Evolutionary conservation across 164 flowering plant genomes (phyloP).

Genomic region (Liquidambar formosana): DNA sequence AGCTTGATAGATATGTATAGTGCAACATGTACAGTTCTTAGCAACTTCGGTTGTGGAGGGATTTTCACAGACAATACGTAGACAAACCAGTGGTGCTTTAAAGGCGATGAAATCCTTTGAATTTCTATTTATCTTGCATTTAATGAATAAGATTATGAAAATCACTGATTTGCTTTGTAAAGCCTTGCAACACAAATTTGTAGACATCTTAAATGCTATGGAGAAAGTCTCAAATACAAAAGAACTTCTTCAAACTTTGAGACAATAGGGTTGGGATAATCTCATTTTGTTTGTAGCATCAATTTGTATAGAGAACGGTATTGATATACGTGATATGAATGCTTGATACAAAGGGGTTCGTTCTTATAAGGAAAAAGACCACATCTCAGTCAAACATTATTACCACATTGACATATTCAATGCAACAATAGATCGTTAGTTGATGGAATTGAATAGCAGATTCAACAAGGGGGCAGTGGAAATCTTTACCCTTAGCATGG

Average conservation of each 20-base stretch:
- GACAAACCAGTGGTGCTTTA: too few species aligned
- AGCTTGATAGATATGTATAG: too few species aligned
- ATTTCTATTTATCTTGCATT: too few species aligned
- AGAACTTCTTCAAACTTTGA: not conserved
- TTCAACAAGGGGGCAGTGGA: constrained; percentile 12
- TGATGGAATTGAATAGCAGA: constrained; percentile 5
- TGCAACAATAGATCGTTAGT: constrained; percentile 1
- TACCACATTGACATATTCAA: not conserved
- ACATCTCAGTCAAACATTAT: constrained; percentile 1
- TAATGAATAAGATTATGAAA: too few species aligned
- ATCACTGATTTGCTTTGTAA: too few species aligned
- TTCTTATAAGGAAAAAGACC: not conserved
- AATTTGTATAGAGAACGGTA: not conserved
- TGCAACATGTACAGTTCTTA: too few species aligned
- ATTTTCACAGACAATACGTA: too few species aligned
- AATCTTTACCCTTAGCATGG: not conserved
- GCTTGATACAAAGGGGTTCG: not conserved
- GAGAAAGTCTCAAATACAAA: not conserved
- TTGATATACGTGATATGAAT: constrained; percentile 7
- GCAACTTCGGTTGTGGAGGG: too few species aligned
- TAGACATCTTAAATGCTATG: not conserved
- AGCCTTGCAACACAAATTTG: too few species aligned
- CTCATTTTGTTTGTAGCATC: not conserved
- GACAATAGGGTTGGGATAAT: not conserved
- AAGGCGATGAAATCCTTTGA: too few species aligned